These are phyloP conservation scores for Pythium angustatum DNA, from an alignment of 352 stramenopile species.

Conservation along the genomic window DNA sequence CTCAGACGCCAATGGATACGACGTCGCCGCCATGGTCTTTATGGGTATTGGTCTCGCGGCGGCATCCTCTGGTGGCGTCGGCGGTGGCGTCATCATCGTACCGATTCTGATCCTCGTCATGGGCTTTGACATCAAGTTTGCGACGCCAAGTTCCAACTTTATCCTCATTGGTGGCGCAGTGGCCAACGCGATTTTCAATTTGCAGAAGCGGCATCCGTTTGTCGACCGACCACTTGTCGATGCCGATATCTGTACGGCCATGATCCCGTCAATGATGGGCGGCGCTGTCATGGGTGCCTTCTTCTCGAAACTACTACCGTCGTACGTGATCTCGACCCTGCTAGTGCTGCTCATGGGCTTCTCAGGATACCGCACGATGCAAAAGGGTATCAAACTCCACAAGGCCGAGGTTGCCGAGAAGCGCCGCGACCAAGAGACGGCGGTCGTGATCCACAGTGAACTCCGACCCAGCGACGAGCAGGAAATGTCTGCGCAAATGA, in stretches of 20 bases:
- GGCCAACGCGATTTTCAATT: constrained; percentile 64
- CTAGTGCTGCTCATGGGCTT: constrained; percentile 49
- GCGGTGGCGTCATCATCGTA: constrained; percentile 55
- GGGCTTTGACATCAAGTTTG: constrained; percentile 68
- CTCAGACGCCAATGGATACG: constrained; percentile 44
- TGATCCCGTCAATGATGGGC: constrained; percentile 66
- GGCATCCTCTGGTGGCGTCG: constrained; percentile 49
- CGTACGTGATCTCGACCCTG: constrained; percentile 59
- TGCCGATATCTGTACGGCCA: constrained; percentile 51
- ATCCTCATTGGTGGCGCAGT: constrained; percentile 65
- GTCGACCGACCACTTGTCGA: constrained; percentile 61
- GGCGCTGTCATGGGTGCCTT: constrained; percentile 55
- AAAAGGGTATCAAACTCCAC: constrained; percentile 40
- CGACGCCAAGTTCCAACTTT: constrained; percentile 59
- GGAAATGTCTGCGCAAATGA: background rate
- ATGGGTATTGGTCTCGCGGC: constrained; percentile 51
- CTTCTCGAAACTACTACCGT: constrained; percentile 59
- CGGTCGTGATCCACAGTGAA: background rate
- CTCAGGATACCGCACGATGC: constrained; percentile 36
- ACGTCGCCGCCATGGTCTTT: constrained; percentile 47
- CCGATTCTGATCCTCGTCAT: constrained; percentile 63
- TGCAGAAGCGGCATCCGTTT: constrained; percentile 60
- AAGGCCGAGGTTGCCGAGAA: constrained; percentile 40
- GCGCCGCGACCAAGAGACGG: background rate
- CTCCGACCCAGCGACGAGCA: background rate